These are phyloP conservation scores for Talaromyces sp. DNA, from an alignment of 2,329 filamentous ascomycete genomes.

Conservation along the genomic window DNA sequence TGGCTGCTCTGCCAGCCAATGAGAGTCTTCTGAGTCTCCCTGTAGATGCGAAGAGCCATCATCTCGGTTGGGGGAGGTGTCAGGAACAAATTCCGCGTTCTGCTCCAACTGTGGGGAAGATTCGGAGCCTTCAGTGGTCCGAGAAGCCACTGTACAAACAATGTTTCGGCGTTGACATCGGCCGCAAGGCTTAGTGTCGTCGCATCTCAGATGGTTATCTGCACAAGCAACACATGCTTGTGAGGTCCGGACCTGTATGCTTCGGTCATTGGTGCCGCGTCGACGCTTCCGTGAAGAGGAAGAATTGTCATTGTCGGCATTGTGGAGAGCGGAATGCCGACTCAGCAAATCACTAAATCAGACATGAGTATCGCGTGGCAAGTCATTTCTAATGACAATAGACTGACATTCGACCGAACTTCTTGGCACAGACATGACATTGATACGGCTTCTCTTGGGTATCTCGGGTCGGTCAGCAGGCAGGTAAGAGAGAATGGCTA, in stretches of 20 bases:
- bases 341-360: constrained; percentile 24
- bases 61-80: not conserved
- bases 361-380: not conserved
- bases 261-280: constrained; percentile 10
- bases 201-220: constrained; percentile 30
- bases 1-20: not conserved
- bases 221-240: constrained; percentile 30
- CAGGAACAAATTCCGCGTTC: not conserved
- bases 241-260: constrained; percentile 21
- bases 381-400: not conserved
- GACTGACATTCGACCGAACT: constrained; percentile 30
- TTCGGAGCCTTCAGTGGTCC: not conserved
- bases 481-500: not conserved
- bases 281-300: constrained; percentile 23
- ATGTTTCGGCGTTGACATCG: constrained; percentile 29
- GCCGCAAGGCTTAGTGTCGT: constrained; percentile 31
- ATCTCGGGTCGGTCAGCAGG: constrained; percentile 22
- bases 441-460: constrained; percentile 32
- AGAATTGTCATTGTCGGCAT: constrained; percentile 18
- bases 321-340: constrained; percentile 15
- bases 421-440: constrained; percentile 30
- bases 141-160: constrained; percentile 2
- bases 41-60: not conserved
- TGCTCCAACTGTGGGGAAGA: not conserved
- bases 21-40: not conserved